These are phyloP conservation scores for Paramecium primaurelia DNA, from an alignment of 73 alveolate genomes.

Conservation along the genomic window DNA sequence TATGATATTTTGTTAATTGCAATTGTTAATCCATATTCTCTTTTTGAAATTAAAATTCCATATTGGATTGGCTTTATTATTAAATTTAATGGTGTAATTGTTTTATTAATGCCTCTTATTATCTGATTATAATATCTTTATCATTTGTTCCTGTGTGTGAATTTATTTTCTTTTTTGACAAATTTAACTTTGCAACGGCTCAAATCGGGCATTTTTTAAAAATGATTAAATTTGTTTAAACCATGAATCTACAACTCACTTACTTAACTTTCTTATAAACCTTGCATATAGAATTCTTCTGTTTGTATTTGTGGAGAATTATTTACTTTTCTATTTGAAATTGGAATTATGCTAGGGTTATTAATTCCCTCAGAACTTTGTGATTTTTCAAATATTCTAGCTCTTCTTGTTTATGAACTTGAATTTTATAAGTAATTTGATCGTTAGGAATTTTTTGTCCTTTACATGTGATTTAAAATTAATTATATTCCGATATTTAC, in stretches of 20 bases:
- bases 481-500: background rate
- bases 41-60: background rate
- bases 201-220: background rate
- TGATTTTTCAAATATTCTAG: background rate
- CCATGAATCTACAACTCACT: background rate
- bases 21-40: background rate
- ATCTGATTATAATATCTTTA: background rate
- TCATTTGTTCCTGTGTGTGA: background rate
- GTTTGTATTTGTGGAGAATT: background rate
- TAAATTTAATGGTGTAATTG: background rate
- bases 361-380: background rate
- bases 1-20: background rate
- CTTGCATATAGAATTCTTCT: background rate
- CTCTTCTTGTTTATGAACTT: background rate
- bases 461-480: background rate
- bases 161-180: background rate
- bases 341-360: background rate
- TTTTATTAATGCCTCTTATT: background rate
- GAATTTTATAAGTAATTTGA: background rate
- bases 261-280: background rate
- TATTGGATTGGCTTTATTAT: background rate
- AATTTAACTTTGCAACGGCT: background rate
- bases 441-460: background rate
- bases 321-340: background rate
- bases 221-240: background rate